A percentile compares a stretch with the other conserved stretches of the same genome.
These are phyloP conservation scores for Tolypocladium ophioglossoides DNA, from an alignment of 2,329 filamentous ascomycete species.

Conservation along the genomic window DNA sequence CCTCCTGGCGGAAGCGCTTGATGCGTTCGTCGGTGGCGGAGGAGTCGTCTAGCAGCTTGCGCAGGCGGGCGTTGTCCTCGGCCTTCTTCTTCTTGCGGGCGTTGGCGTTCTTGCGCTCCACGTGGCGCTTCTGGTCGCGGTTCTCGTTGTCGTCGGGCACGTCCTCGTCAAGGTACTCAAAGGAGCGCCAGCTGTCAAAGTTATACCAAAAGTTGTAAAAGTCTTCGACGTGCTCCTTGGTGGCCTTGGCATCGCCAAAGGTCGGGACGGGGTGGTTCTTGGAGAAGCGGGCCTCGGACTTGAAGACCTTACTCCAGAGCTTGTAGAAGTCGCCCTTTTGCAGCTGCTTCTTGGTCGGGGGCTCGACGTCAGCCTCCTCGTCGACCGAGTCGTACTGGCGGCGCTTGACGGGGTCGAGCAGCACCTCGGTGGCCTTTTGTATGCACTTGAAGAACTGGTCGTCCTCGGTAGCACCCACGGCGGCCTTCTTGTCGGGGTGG, in stretches of 20 bases:
- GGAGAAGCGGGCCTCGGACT: conserved; percentile 86
- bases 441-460: conserved; percentile 99
- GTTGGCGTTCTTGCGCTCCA: conserved; percentile 97
- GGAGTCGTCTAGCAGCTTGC: conserved; percentile 80
- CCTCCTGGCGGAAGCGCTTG: conserved; percentile 90
- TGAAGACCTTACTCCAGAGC: conserved; percentile 84
- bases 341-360: conserved; percentile 83
- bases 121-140: conserved; percentile 96
- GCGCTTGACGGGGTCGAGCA: conserved; percentile 83
- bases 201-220: conserved; percentile 99
- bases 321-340: conserved; percentile 90
- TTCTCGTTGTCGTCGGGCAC: conserved; percentile 98
- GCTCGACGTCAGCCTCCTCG: conserved; percentile 83
- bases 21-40: conserved; percentile 85
- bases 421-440: conserved; percentile 91
- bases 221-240: conserved; percentile 78
- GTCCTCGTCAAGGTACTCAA: conserved; percentile 98
- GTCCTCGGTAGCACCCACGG: conserved; percentile 75
- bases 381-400: conserved; percentile 96
- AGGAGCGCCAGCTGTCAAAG: conserved; percentile 95
- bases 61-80: conserved; percentile 85
- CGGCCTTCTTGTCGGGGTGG: conserved; percentile 98
- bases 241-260: conserved; percentile 75
- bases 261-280: conserved; percentile 79
- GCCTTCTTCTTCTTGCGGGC: conserved; percentile 99